A percentile compares a stretch with the other conserved stretches of the same genome.
Evolutionary conservation across 768 basidiomycete genomes (phyloP).

Genomic region (Pholiota molesta): DNA sequence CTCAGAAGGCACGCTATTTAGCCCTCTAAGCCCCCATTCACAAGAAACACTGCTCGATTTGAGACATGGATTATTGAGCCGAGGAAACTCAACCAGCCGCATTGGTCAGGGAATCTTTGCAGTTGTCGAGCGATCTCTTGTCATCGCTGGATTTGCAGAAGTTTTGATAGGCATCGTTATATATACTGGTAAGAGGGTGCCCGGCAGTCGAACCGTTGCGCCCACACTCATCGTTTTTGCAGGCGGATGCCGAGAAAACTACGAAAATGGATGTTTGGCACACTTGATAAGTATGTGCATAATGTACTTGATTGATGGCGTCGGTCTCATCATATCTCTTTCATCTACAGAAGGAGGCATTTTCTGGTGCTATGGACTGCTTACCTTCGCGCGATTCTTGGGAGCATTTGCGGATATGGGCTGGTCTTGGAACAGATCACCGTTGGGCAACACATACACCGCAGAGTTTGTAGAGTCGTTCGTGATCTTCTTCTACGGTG

Average conservation of each 20-base stretch:
- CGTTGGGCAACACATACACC: constrained; percentile 49
- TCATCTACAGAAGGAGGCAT: constrained; percentile 76
- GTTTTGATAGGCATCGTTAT: constrained; percentile 71
- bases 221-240: neutral
- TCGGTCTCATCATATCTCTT: constrained; percentile 12
- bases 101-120: constrained; percentile 54
- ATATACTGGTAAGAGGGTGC: constrained; percentile 61
- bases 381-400: constrained; percentile 93
- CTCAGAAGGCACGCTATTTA: constrained; percentile 60
- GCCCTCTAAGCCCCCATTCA: constrained; percentile 50
- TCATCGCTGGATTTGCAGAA: constrained; percentile 73
- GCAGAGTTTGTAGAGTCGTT: constrained; percentile 80
- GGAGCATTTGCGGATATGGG: constrained; percentile 85
- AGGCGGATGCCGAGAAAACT: constrained; percentile 80
- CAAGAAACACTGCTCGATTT: constrained; percentile 59
- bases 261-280: constrained; percentile 82
- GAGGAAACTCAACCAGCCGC: constrained; percentile 30
- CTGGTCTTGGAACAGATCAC: constrained; percentile 93
- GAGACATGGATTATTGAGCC: constrained; percentile 22
- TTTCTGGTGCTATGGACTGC: constrained; percentile 90
- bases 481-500: constrained; percentile 87
- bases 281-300: constrained; percentile 82
- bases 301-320: neutral
- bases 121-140: constrained; percentile 60
- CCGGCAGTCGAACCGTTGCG: neutral